Base-by-base conservation (phyloP, 768 basidiomycete genomes). In the Pulveroboletus sp. region DNA sequence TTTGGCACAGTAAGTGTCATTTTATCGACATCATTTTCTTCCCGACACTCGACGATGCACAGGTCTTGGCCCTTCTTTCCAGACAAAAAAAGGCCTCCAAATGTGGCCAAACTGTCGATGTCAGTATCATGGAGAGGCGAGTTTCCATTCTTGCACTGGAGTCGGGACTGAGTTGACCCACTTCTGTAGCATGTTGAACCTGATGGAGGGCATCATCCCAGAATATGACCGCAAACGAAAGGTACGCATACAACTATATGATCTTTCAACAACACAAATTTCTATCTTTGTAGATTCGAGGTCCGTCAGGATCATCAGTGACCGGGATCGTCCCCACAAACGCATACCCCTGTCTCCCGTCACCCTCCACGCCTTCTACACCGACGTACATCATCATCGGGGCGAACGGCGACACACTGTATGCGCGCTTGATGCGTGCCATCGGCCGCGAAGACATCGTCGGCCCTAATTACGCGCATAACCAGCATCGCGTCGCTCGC, bases 321-420 rank as follows among this genome's bases (percentile, higher is more conserved):
- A 87, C 84, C 0, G 85, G 85, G 2, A 85, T 87, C 32, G 85
- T 86, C 8, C 84, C 85, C 1, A 86, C 83, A 10, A 86, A 86
- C 56, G 84, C 83, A 5, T 85, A 85, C 61, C 84, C 83, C 4
- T 86, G 84, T 66, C 70, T 75, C 22, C 76, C 82, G 8, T 69
- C 76, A 11, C 65, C 57, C 1, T 51, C 71, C 30, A 51, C 76
- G 0, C 72, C 76, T 2, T 50, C 58, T 2, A 64, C 67, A 0
- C 78, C 77, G 1, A 73, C 75, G 5, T 86, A 82, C 60, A 72
- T 85, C 45, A 82, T 87, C 56, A 85, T 87, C 55, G 85, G 84
- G 31, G 84, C 81, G 23, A 87, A 87, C 55, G 82, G 82, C 1
- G 85, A 86, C 63, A 75, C 80, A 3, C 76, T 87, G 61, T 87